Conservation (phyloP, 2,329 filamentous ascomycete genomes). For the Paecilomyces sp. region DNA sequence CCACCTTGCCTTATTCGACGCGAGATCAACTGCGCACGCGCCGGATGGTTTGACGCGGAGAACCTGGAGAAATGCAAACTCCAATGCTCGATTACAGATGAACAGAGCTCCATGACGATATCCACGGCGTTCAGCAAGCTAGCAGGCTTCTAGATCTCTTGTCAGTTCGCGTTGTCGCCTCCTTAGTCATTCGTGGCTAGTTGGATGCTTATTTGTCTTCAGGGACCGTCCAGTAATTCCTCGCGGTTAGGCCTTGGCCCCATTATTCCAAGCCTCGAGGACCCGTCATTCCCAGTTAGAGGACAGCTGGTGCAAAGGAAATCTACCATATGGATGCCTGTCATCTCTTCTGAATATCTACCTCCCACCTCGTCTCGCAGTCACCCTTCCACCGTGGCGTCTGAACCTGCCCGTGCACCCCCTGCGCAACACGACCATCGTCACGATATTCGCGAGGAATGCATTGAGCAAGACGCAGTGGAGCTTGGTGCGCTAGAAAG, state of each 20-base stretch:
- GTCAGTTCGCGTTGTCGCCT: not conserved
- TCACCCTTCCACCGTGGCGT: not conserved
- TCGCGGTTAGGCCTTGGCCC: not conserved
- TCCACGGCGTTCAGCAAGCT: not conserved
- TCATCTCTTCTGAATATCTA: slow-evolving; percentile 3
- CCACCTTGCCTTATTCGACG: not conserved
- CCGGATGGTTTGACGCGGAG: not conserved
- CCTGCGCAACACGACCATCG: slow-evolving; percentile 2
- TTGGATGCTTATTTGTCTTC: not conserved
- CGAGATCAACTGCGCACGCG: not conserved
- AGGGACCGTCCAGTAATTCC: not conserved
- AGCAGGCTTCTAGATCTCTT: not conserved
- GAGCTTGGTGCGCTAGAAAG: slow-evolving; percentile 15
- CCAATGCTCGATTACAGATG: not conserved
- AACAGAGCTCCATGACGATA: not conserved
- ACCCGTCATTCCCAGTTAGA: slow-evolving; percentile 4
- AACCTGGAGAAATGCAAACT: not conserved
- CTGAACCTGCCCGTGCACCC: slow-evolving; percentile 9
- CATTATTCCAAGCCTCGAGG: not conserved
- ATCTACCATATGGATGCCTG: slow-evolving; percentile 9
- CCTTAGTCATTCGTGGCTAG: not conserved
- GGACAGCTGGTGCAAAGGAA: slow-evolving; percentile 19
- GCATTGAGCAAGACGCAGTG: slow-evolving; percentile 7
- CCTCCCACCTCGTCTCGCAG: slow-evolving; percentile 3
- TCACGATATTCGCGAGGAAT: slow-evolving; percentile 4